Conservation (phyloP, 2,329 filamentous ascomycete genomes). For the Teratosphaeria nubilosa region DNA sequence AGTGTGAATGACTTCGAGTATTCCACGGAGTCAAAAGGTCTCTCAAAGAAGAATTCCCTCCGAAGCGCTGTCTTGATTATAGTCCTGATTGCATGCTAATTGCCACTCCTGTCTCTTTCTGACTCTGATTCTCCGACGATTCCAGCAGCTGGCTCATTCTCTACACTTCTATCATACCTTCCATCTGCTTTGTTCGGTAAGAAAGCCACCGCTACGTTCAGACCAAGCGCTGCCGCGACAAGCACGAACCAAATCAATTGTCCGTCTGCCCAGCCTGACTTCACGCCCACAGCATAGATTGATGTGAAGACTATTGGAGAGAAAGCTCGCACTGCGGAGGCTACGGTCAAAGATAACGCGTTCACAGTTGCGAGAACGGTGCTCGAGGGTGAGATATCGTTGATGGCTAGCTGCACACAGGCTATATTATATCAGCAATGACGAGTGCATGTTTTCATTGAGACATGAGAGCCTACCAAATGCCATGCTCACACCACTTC, state of each 20-base stretch:
- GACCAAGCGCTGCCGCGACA: constrained; percentile 27
- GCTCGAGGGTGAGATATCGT: constrained; percentile 59
- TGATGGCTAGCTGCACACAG: constrained; percentile 60
- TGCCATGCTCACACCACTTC: constrained; percentile 55
- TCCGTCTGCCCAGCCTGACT: constrained; percentile 51
- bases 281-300: constrained; percentile 58
- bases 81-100: neutral
- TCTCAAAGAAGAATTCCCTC: too few species aligned
- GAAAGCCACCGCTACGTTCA: constrained; percentile 26
- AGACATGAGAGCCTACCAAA: constrained; percentile 40
- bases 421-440: constrained; percentile 25
- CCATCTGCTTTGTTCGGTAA: constrained; percentile 20
- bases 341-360: constrained; percentile 52
- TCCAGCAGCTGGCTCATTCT: neutral
- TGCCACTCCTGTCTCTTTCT: neutral
- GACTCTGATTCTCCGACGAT: neutral
- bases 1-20: too few species aligned
- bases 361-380: constrained; percentile 61
- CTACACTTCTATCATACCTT: neutral
- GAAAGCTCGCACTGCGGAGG: constrained; percentile 54
- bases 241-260: constrained; percentile 58
- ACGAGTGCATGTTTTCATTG: neutral
- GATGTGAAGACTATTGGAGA: constrained; percentile 56
- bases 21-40: too few species aligned
- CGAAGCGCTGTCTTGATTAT: neutral